Evolutionary conservation across 192 early-diverging fungal genomes (phyloP).

Genomic region (Phycomyces nitens): DNA sequence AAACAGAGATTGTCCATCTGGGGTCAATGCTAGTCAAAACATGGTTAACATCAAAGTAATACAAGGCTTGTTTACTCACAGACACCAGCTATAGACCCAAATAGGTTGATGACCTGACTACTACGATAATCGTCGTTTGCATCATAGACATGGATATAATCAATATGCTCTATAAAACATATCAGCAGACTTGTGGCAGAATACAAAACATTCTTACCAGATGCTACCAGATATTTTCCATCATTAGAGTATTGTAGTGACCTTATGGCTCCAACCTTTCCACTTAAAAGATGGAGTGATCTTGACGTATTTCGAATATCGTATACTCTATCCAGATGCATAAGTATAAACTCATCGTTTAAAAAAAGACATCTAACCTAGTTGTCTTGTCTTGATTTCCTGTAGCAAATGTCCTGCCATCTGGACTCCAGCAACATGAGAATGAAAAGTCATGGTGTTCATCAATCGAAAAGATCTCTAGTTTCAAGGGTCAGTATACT

Average conservation of each 20-base stretch:
- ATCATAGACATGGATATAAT: conserved; percentile 65
- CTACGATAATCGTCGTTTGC: conserved; percentile 24
- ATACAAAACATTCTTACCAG: conserved; percentile 10
- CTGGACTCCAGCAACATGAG: conserved; percentile 63
- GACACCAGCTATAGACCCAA: conserved; percentile 70
- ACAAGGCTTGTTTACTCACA: conserved; percentile 3
- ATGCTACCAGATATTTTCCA: conserved; percentile 50
- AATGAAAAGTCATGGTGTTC: conserved; percentile 70
- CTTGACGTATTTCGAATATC: conserved; percentile 58
- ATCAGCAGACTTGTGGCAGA: background rate
- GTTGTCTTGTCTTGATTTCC: conserved; percentile 62
- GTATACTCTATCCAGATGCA: conserved; percentile 49
- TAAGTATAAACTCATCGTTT: background rate
- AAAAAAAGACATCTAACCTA: too few species aligned
- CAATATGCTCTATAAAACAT: conserved; percentile 45
- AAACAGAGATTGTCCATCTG: conserved; percentile 50
- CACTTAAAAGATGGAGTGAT: conserved; percentile 47
- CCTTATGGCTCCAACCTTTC: conserved; percentile 55
- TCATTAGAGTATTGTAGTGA: conserved; percentile 57
- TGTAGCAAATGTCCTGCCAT: conserved; percentile 53
- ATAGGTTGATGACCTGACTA: conserved; percentile 64
- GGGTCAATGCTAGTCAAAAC: conserved; percentile 35
- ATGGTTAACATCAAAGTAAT: too few species aligned
- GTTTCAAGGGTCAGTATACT: background rate
- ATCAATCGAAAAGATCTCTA: conserved; percentile 34